Evolutionary conservation across 2,329 filamentous ascomycete genomes (phyloP), one percentile per base, ranked within the genome.

Genomic region (Parastagonospora nodorum): DNA sequence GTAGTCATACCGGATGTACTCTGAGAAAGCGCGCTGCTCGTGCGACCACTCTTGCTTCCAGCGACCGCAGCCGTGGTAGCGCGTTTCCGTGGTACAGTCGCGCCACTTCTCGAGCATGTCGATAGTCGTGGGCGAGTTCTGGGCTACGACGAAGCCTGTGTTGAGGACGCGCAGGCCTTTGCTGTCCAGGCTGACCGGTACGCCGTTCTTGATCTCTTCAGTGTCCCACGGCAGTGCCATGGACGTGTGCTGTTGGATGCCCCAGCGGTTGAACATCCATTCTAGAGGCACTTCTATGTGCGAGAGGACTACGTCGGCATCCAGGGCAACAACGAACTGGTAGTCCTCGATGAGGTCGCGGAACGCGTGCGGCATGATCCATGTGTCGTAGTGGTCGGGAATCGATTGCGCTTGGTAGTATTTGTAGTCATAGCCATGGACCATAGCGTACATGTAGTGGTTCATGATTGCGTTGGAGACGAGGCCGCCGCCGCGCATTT

Each of bases 201-300:
- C 36, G 30, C 48, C 47, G 16, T 40, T 10, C 27, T 47, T 45
- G n/a, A 50, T 15, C 7, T 58, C 52, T 10, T 53, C 54, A 2
- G 55, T 51, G 32, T 79, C 77, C 45, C 69, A 60, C 4, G 78
- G 71, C 61, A 79, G 68, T 4, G 76, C 70, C 33, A 80, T 58
- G 8, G 75, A 68, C 0, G 75, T 79, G 2, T 73, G 58, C 0
- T 63, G 52, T 8, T 64, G 69, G 41, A 79, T 67, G 46, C 75
- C 70, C 78, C 78, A 80, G 35, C 75, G 70, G 57, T 78, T 78
- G 59, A 81, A 71, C 6, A 81, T 71, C 74, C 77, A 80, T 63
- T 81, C 78, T 12, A 80, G 50, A 2, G 78, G 78, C 1, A 81
- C 58, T 30, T 78, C 69, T 1, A 74, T 70, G 46, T 79, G 68